Conservation (phyloP, 768 basidiomycete genomes). For the Hypholoma sublateritium region DNA sequence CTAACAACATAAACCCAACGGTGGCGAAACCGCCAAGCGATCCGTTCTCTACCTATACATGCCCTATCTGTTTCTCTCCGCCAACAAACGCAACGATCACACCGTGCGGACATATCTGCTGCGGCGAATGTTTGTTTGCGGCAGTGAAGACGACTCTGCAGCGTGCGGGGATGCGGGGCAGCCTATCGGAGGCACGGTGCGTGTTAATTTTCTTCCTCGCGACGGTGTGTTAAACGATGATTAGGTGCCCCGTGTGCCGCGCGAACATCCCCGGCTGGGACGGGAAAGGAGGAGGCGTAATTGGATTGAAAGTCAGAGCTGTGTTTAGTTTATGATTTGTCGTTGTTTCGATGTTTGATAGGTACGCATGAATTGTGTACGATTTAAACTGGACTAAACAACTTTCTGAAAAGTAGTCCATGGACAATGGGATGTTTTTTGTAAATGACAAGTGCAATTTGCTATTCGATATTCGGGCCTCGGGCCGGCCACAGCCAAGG, state of each 20-base stretch:
- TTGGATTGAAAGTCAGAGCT: constrained; percentile 53
- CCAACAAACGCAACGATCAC: constrained; percentile 77
- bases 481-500: background rate
- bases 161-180: constrained; percentile 36
- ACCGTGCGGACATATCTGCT: constrained; percentile 79
- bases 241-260: constrained; percentile 71
- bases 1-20: constrained; percentile 4
- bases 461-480: background rate
- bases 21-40: constrained; percentile 25
- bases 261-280: constrained; percentile 70
- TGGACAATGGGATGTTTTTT: background rate
- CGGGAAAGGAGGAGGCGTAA: constrained; percentile 65
- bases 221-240: background rate
- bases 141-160: constrained; percentile 65
- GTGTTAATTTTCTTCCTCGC: constrained; percentile 11
- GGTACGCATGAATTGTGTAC: no score
- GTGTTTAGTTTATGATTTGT: constrained; percentile 36
- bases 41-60: constrained; percentile 61
- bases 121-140: constrained; percentile 73
- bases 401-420: background rate
- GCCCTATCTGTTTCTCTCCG: constrained; percentile 78
- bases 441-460: background rate
- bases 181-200: constrained; percentile 38
- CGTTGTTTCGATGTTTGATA: background rate
- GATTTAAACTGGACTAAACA: background rate